Conservation (phyloP, 306 rosid genomes). For the Cyclanthera cordifolia region DNA sequence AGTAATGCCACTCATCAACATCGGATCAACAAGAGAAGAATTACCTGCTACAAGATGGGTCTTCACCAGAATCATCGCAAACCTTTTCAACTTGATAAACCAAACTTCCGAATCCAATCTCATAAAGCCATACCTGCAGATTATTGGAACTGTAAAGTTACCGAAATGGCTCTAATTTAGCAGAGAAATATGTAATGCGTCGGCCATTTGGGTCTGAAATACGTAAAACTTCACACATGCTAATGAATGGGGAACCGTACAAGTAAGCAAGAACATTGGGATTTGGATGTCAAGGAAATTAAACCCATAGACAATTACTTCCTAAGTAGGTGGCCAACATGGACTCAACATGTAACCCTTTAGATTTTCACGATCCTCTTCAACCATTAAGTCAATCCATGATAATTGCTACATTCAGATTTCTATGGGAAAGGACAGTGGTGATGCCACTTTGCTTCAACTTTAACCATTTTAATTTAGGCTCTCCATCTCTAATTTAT, state of each 20-base stretch:
- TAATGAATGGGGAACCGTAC: neutral
- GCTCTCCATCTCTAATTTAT: neutral
- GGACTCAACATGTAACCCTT: no score
- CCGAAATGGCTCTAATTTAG: neutral
- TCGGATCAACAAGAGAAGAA: neutral
- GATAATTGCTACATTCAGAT: neutral
- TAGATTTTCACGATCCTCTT: no score
- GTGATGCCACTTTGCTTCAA: neutral
- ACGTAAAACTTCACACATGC: no score
- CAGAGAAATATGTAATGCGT: neutral
- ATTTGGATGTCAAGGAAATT: no score
- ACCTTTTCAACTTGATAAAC: slow-evolving; percentile 53
- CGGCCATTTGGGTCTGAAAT: slow-evolving; percentile 1
- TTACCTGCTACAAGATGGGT: slow-evolving; percentile 91
- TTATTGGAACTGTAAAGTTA: slow-evolving; percentile 18
- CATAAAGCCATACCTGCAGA: slow-evolving; percentile 84
- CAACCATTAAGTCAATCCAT: no score
- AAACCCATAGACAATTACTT: no score
- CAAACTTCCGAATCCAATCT: slow-evolving; percentile 63
- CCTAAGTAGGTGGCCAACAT: no score
- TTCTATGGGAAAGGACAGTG: neutral
- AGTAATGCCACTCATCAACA: neutral
- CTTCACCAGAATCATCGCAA: slow-evolving; percentile 89
- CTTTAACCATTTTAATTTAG: neutral
- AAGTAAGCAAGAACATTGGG: no score